Conservation (phyloP, 2,329 filamentous ascomycete species). For the Clonostachys solani region DNA sequence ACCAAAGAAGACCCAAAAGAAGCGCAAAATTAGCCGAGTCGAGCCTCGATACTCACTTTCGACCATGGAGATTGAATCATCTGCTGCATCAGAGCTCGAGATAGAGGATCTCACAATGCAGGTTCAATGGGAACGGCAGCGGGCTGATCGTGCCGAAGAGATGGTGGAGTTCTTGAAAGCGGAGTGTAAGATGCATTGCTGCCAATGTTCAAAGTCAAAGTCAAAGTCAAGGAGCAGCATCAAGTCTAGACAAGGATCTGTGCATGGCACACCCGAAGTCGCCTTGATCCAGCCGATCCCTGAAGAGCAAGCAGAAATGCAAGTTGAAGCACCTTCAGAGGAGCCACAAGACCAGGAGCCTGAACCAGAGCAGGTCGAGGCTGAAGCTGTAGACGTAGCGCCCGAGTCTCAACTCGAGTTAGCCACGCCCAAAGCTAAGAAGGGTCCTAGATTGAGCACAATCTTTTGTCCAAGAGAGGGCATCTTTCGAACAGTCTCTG, state of each 20-base stretch:
- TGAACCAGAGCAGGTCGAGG: constrained; percentile 4
- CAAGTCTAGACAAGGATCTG: not conserved
- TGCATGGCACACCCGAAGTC: not conserved
- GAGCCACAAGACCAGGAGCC: constrained; percentile 7
- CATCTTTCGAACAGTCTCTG: constrained; percentile 56
- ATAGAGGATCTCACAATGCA: constrained; percentile 50
- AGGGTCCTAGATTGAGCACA: constrained; percentile 42
- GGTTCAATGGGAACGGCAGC: constrained; percentile 55
- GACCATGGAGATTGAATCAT: constrained; percentile 47
- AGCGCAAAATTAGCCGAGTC: constrained; percentile 21
- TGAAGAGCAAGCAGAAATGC: constrained; percentile 1
- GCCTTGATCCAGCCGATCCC: not conserved
- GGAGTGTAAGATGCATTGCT: constrained; percentile 67
- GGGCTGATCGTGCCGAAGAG: constrained; percentile 66
- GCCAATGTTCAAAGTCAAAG: constrained; percentile 48
- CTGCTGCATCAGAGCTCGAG: constrained; percentile 51
- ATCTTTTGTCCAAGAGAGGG: constrained; percentile 60
- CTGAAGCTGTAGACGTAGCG: not conserved
- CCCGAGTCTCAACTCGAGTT: constrained; percentile 1
- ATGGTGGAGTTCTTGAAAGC: constrained; percentile 72
- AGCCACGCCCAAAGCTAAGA: constrained; percentile 24
- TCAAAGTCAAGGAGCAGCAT: not conserved
- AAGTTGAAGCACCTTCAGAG: constrained; percentile 4
- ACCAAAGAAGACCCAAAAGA: constrained; percentile 31
- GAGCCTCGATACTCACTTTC: constrained; percentile 39